Evolutionary conservation across 164 flowering plant genomes (phyloP), one percentile per base, ranked within the genome.

Genomic region (Pachysandra terminalis): DNA sequence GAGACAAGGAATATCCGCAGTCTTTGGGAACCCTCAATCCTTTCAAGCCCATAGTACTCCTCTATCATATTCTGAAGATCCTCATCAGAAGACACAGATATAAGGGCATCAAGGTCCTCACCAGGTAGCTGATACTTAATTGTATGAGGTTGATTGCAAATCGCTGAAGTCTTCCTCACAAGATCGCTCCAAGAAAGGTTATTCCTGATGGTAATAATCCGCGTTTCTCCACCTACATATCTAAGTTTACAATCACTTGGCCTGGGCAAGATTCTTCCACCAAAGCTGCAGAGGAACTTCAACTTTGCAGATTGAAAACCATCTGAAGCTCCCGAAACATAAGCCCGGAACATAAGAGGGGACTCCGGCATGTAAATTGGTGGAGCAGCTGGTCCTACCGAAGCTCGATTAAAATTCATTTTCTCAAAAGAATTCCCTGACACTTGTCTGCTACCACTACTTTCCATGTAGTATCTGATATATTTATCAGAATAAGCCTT

Each of bases 121-220:
- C 90, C 94, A 9, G 97, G 97, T 37, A 92, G 94, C 80, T 92
- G 96, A 77, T 88, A 92, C 76, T 84, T 90, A 67, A 92, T 87
- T 8, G 75, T 82, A 70, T 88, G 96, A 24, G 78, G 82, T 37
- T 85, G 84, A 51, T 76, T 80, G 71, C 80, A 88, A 53, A 90
- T 78, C 25, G 66, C 84, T n/a, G 67, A 63, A 15, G 92, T 90
- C 74, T 87, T 92, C 78, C 67, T 79, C 72, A 79, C 64, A 37
- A 90, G 82, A n/a, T 87, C 94, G 25, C 48, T 69, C 77, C 79
- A 88, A 21, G 83, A 69, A 56, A 83, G 23, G 68, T 67, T 77
- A 56, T 75, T 80, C 66, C 86, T 77, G 7, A 90, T 81, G 62
- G 87, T 84, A 64, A 92, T 79, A 63, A 92, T 90, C 58, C 88